Base-by-base conservation (phyloP, 2,329 filamentous ascomycete genomes). In the Colletotrichum eremochloae region DNA sequence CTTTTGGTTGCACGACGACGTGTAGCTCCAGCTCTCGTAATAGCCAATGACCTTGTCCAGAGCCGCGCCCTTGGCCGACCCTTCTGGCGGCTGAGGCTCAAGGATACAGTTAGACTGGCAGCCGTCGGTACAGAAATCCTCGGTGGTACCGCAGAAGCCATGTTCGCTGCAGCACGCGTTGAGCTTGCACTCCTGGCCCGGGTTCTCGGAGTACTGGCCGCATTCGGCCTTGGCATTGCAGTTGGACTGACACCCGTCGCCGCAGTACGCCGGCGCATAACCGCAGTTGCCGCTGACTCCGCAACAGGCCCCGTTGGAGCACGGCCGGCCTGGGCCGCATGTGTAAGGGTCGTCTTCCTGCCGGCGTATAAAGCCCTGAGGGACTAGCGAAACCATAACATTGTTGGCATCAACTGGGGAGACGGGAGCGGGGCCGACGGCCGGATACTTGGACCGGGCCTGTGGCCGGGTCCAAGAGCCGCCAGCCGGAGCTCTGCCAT, bases 141-240 rank as follows among this genome's bases (percentile, higher is more conserved):
- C 12, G n/a, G 68, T 74, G 20, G 46, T 62, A 31, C 74, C 72
- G 64, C 77, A 79, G 58, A 78, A 79, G 15, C 77, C 75, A 57
- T 62, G 77, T 18, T 61, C 20, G 29, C 57, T 61, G 42, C 57
- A 61, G 57, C 57, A 61, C 20, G 36, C 57, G 14, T 61, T 61
- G 36, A 61, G 33, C 18, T 33, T 33, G 57, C 57, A 68, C 12
- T 40, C 8, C 24, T 48, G 46, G 20, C 46, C 46, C 7, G 46
- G 46, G 20, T 48, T 24, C 8, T 5, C 29, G 14, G 57, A 38
- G 18, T 61, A 44, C 18, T 18, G 20, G 29, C 57, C 57, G 29
- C 57, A 61, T 20, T 61, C 57, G 42, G 57, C 57, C 9, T 40
- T 61, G 57, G 57, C 57, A 8, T 61, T n/a, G 42, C 57, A 66